Evolutionary conservation across 257 asterid genomes (phyloP), one percentile per base, ranked within the genome.

Genomic region (Nicotiana benthamiana): DNA sequence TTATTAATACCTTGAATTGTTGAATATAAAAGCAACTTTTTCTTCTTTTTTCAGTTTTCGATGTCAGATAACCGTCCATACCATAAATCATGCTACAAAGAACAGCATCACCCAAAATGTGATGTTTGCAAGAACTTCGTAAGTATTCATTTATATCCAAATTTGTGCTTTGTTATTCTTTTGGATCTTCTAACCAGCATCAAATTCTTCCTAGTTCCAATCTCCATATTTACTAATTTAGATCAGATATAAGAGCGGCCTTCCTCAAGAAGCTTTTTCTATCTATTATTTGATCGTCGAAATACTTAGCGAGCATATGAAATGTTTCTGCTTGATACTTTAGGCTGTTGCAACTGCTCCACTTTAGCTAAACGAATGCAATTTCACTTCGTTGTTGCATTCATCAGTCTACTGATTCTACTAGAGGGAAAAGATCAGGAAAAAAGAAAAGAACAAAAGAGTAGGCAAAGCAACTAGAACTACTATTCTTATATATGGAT

Each of bases 41-140:
- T 13, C 22, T 46, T 22, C 61, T 43, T 79, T 24, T 82, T 87
- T 59, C 94, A 96, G 99, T 96, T 94, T 82, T 96, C 99, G 51
- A 86, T 96, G 97, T 89, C 90, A 18, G 97, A 90, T n/a, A 91
- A 88, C 80, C 93, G 68, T 28, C 97, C 97, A 66, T 93, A 80
- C 91, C 99, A 96, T 83, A 96, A 96, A 88, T 86, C 96, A 80
- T 96, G 99, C 91, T 96, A 93, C 46, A 96, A 93, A 90, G 97
- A 92, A 74, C 89, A 85, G 63, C 94, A 94, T 89, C 99, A 96
- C 85, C 99, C 99, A 64, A 94, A 91, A 85, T 96, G 99, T 84
- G 99, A 96, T 82, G 97, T 96, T 77, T 96, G 99, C 92, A 91
- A 88, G 83, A 86, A 90, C 67, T 96, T 93, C 72, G 99, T 96